These are phyloP conservation scores for Pyricularia sp. DNA, from an alignment of 2,329 filamentous ascomycete species.

Conservation along the genomic window DNA sequence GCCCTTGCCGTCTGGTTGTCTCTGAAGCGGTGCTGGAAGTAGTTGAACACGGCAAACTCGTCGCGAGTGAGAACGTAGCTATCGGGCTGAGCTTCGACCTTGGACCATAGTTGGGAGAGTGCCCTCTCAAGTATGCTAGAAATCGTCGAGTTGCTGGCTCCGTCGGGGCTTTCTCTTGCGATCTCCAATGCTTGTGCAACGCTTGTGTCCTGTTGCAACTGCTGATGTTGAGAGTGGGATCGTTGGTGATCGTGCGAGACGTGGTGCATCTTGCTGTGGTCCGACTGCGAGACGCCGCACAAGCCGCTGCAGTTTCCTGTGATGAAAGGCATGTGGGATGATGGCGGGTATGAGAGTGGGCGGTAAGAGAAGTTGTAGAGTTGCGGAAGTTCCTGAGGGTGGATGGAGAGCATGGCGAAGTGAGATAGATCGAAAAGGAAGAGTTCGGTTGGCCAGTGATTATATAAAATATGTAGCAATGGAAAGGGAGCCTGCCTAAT, in stretches of 20 bases:
- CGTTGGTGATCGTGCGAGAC: conserved; percentile 7
- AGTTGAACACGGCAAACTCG: conserved; percentile 85
- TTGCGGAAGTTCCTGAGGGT: conserved; percentile 3
- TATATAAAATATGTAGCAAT: not conserved
- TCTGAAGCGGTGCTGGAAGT: conserved; percentile 59
- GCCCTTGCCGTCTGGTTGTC: conserved; percentile 37
- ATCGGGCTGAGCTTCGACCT: conserved; percentile 53
- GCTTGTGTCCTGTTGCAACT: conserved; percentile 6
- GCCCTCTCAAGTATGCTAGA: conserved; percentile 56
- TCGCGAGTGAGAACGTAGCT: conserved; percentile 66
- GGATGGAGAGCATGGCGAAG: conserved; percentile 6
- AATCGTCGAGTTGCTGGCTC: conserved; percentile 52
- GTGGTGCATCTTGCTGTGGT: not conserved
- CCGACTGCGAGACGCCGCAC: not conserved
- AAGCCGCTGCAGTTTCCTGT: not conserved
- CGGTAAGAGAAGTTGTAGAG: conserved; percentile 1
- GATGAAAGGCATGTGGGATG: conserved; percentile 1
- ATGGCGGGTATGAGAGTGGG: conserved; percentile 3
- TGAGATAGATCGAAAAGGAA: not conserved
- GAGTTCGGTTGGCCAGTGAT: not conserved
- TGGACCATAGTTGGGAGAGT: conserved; percentile 56
- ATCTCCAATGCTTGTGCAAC: conserved; percentile 65
- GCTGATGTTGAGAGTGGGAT: conserved; percentile 4
- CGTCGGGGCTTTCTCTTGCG: conserved; percentile 64
- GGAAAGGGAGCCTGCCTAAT: not conserved